Percentiles rank a stretch among this genome's conserved stretches.
Conservation (phyloP, 768 basidiomycete species). For the Lactarius deliciosus region DNA sequence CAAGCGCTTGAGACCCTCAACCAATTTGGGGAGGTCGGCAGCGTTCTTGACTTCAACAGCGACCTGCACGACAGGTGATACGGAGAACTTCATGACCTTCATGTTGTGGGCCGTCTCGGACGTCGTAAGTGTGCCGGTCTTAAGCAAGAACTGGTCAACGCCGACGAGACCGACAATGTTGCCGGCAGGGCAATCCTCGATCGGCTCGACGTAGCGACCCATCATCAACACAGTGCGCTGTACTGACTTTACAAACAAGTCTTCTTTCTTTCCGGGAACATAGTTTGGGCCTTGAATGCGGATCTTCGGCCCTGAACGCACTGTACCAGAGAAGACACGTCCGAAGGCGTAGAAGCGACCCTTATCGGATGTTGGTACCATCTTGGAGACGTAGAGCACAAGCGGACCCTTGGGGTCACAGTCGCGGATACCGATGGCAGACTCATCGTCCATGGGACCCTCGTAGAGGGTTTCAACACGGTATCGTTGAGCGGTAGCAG, state of each 20-base stretch:
- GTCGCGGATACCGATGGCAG: slow-evolving; percentile 96
- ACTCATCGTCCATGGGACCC: slow-evolving; percentile 99
- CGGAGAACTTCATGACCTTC: slow-evolving; percentile 99
- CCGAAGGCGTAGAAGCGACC: slow-evolving; percentile 99
- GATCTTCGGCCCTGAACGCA: slow-evolving; percentile 95
- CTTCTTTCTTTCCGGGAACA: slow-evolving; percentile 97
- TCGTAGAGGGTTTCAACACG: slow-evolving; percentile 99
- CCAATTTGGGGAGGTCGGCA: slow-evolving; percentile 97
- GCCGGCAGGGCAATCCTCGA: slow-evolving; percentile 98
- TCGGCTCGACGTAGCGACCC: slow-evolving; percentile 98
- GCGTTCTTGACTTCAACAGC: slow-evolving; percentile 99
- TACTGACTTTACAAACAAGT: slow-evolving; percentile 95
- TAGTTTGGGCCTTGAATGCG: slow-evolving; percentile 99
- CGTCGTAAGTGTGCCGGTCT: slow-evolving; percentile 96
- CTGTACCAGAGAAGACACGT: slow-evolving; percentile 99
- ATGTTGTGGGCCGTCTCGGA: slow-evolving; percentile 99
- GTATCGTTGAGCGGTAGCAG: slow-evolving; percentile 94
- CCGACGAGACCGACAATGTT: slow-evolving; percentile 99
- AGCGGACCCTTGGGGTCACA: slow-evolving; percentile 96
- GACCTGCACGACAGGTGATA: slow-evolving; percentile 98
- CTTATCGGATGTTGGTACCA: slow-evolving; percentile 99
- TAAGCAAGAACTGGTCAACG: slow-evolving; percentile 99
- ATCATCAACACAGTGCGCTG: slow-evolving; percentile 99
- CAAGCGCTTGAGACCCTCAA: slow-evolving; percentile 99
- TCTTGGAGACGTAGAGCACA: slow-evolving; percentile 98